Evolutionary conservation across 2,329 filamentous ascomycete genomes (phyloP).

Genomic region (Truncatella angustata): DNA sequence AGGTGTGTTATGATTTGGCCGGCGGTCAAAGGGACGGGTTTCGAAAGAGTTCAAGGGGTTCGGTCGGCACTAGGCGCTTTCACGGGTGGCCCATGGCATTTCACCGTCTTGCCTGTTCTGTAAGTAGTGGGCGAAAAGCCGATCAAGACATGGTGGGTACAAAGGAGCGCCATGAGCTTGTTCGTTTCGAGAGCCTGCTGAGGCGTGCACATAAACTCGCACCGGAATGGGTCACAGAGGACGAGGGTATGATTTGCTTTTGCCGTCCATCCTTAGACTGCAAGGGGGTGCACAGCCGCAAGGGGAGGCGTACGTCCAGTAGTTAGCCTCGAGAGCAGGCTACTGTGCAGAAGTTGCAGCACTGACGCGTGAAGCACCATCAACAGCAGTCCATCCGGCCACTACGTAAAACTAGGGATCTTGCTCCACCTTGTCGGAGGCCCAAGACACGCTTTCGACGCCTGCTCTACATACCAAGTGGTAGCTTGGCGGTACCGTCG

Average conservation of each 20-base stretch:
- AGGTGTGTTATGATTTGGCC: slow-evolving; percentile 27
- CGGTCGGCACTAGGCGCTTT: slow-evolving; percentile 26
- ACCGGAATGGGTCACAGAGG: background rate
- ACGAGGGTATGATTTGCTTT: slow-evolving; percentile 4
- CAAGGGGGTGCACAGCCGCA: background rate
- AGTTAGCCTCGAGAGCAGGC: too few species aligned
- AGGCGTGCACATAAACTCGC: background rate
- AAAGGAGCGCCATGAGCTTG: background rate
- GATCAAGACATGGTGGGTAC: background rate
- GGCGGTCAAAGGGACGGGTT: slow-evolving; percentile 31
- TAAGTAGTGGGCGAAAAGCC: slow-evolving; percentile 6
- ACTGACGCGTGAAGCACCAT: background rate
- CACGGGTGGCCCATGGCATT: slow-evolving; percentile 25
- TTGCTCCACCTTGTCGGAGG: background rate
- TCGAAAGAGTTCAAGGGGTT: slow-evolving; percentile 28
- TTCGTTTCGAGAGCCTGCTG: background rate
- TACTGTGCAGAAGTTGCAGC: too few species aligned
- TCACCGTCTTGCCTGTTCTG: slow-evolving; percentile 28
- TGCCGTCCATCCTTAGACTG: background rate
- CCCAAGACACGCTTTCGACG: background rate
- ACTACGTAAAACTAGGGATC: background rate
- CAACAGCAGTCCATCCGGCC: background rate
- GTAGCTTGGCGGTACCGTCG: slow-evolving; percentile 26
- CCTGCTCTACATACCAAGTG: background rate
- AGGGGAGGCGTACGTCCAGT: slow-evolving; percentile 1